Evolutionary conservation across 2,329 filamentous ascomycete genomes (phyloP).

Genomic region (Xylariaceae sp.): DNA sequence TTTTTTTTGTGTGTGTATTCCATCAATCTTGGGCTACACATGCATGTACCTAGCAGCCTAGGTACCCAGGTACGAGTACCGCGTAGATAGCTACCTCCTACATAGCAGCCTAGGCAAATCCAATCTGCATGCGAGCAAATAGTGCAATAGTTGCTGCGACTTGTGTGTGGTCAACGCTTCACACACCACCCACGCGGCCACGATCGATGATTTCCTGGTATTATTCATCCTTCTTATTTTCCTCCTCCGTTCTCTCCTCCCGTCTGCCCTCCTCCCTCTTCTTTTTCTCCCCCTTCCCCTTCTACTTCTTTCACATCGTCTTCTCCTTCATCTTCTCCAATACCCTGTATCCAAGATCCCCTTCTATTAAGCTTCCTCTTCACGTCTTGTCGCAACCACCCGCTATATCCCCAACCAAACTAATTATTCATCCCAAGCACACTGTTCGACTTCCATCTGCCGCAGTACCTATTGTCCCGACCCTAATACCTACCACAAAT

Average conservation of each 20-base stretch:
- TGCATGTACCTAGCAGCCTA: no score
- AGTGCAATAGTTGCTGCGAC: neutral
- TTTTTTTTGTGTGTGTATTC: no score
- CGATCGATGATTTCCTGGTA: neutral
- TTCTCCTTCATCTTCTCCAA: slow-evolving; percentile 1
- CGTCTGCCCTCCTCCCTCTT: neutral
- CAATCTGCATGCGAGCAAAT: neutral
- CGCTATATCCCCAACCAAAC: slow-evolving; percentile 14
- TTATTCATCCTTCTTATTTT: slow-evolving; percentile 1
- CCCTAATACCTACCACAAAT: slow-evolving; percentile 30
- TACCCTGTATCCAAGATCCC: no score
- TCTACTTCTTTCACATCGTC: neutral
- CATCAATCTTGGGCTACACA: no score
- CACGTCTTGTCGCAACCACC: slow-evolving; percentile 11
- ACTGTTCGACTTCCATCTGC: slow-evolving; percentile 17
- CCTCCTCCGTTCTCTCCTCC: neutral
- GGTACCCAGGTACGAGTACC: no score
- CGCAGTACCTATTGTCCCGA: slow-evolving; percentile 10
- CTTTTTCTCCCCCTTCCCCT: neutral
- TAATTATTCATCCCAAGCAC: slow-evolving; percentile 6
- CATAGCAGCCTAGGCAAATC: no score
- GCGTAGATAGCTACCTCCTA: no score
- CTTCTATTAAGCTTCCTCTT: slow-evolving; percentile 1
- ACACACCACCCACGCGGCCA: neutral
- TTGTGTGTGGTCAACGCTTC: neutral